Percentiles rank a stretch among this genome's conserved stretches.
These are phyloP conservation scores for Ascosphaera acerosa DNA, from an alignment of 2,329 filamentous ascomycete genomes.

Conservation along the genomic window DNA sequence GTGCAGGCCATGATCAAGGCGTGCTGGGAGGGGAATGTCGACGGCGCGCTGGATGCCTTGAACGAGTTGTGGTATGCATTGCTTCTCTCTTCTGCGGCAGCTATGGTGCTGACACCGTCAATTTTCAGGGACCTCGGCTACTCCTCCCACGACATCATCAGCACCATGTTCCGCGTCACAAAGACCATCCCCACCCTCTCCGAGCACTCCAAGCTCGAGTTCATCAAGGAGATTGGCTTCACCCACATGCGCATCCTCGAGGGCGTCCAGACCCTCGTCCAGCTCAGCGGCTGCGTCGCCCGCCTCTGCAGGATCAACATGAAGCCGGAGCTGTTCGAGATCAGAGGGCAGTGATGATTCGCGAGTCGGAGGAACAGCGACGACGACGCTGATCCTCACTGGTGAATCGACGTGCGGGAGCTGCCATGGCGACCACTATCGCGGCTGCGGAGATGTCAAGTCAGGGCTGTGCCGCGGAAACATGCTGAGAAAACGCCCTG, in stretches of 20 bases:
- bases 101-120: conserved; percentile 3
- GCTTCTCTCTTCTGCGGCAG: too few relatives aligned
- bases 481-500: too few relatives aligned
- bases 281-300: conserved; percentile 77
- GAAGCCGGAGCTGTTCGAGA: conserved; percentile 57
- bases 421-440: too few relatives aligned
- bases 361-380: too few relatives aligned
- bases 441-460: too few relatives aligned
- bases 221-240: conserved; percentile 96
- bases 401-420: too few relatives aligned
- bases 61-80: conserved; percentile 56
- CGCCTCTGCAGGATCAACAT: conserved; percentile 90
- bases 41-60: conserved; percentile 60
- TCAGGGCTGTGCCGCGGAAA: too few relatives aligned
- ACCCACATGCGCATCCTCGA: conserved; percentile 99
- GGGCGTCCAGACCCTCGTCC: conserved; percentile 80
- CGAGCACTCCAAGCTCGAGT: conserved; percentile 88
- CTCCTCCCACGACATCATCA: conserved; percentile 96
- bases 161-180: conserved; percentile 96
- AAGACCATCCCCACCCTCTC: conserved; percentile 82
- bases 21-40: conserved; percentile 77
- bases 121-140: conserved; percentile 48
- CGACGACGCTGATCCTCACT: too few relatives aligned
- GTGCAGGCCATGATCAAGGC: conserved; percentile 97
- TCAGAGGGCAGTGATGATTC: conserved; percentile 13